Percentiles rank a stretch among this genome's conserved stretches.
Conservation (phyloP, 139 green algal species). For the Chlorella sp. region DNA sequence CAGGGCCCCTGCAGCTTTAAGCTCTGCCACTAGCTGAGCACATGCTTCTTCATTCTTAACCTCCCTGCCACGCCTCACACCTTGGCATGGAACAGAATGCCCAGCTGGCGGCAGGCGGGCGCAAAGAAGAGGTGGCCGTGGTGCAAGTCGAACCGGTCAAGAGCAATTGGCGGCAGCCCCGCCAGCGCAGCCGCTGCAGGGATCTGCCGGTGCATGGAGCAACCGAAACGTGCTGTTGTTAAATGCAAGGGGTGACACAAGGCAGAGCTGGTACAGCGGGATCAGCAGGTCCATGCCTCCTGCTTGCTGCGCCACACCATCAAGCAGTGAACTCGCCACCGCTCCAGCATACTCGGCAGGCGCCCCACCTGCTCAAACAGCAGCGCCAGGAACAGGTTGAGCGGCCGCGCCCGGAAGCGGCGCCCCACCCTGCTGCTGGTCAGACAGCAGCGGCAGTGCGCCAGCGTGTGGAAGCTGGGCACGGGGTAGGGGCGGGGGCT, state of each 20-base stretch:
- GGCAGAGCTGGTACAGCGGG: no score
- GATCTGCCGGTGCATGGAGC: no score
- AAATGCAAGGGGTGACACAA: no score
- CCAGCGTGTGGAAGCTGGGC: slow-evolving; percentile 2
- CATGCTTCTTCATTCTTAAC: no score
- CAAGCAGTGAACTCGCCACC: no score
- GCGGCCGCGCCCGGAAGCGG: background rate
- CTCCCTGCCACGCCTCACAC: no score
- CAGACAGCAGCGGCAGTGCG: slow-evolving; percentile 17
- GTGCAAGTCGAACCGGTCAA: slow-evolving; percentile 30
- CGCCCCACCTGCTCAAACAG: slow-evolving; percentile 23
- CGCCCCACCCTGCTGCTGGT: background rate
- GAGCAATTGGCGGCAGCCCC: slow-evolving; percentile 12
- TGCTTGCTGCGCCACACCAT: no score
- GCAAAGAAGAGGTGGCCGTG: slow-evolving; percentile 39
- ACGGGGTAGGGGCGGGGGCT: slow-evolving; percentile 26
- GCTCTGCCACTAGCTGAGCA: no score
- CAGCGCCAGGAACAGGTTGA: slow-evolving; percentile 34
- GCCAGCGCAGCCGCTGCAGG: slow-evolving; percentile 17
- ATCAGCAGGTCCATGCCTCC: no score
- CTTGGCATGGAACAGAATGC: slow-evolving; percentile 38
- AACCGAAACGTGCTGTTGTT: no score
- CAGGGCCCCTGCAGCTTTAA: no score
- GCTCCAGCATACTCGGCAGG: no score
- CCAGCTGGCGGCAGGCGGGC: slow-evolving; percentile 4